Evolutionary conservation across 805 yeast genomes (phyloP).

Genomic region (Starmerella bombi): DNA sequence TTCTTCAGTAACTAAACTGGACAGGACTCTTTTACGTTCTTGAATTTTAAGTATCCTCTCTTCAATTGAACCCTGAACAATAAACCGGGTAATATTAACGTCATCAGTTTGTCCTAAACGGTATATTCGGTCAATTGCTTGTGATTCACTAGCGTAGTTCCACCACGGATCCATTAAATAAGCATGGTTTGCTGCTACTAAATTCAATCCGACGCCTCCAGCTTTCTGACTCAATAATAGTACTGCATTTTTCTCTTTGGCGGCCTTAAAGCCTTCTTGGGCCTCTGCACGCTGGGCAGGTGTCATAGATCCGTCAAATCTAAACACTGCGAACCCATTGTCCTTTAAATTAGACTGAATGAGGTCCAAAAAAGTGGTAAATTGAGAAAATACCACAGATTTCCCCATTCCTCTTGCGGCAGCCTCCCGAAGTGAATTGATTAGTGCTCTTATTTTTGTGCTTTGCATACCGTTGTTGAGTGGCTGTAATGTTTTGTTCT

Average conservation of each 20-base stretch:
- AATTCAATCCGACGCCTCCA: slow-evolving; percentile 86
- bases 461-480: slow-evolving; percentile 27
- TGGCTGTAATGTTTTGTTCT: slow-evolving; percentile 22
- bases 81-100: slow-evolving; percentile 68
- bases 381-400: slow-evolving; percentile 82
- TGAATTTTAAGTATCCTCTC: slow-evolving; percentile 80
- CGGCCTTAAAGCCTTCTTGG: slow-evolving; percentile 39
- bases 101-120: slow-evolving; percentile 70
- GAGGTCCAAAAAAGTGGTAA: slow-evolving; percentile 67
- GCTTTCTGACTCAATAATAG: slow-evolving; percentile 70
- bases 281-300: slow-evolving; percentile 52
- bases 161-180: slow-evolving; percentile 96
- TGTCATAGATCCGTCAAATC: slow-evolving; percentile 72
- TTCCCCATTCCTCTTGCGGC: slow-evolving; percentile 46
- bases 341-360: slow-evolving; percentile 47
- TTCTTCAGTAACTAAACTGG: slow-evolving; percentile 28
- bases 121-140: slow-evolving; percentile 82
- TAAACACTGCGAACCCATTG: slow-evolving; percentile 41
- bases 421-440: slow-evolving; percentile 29
- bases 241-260: slow-evolving; percentile 30
- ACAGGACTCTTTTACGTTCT: slow-evolving; percentile 46
- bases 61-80: slow-evolving; percentile 71
- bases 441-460: slow-evolving; percentile 14
- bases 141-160: slow-evolving; percentile 85
- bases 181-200: slow-evolving; percentile 74